phyloP scores from a whole-genome alignment of 371 early-diverging fungal genomes.

The Syncephalastrum sp. region DNA sequence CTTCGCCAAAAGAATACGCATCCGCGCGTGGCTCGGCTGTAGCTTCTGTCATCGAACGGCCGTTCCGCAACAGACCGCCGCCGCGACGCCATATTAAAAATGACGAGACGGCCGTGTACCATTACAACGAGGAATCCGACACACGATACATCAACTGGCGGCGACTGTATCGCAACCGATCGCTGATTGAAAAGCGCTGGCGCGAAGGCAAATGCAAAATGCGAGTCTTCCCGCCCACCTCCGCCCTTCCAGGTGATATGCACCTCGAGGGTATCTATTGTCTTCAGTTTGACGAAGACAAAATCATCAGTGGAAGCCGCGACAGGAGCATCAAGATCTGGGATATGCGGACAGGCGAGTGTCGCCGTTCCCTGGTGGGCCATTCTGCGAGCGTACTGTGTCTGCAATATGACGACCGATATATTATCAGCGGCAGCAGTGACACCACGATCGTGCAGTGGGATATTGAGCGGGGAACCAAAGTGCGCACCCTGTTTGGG shows the following conservation, averaged over 20 bases:
- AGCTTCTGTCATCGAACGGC: conserved; percentile 11
- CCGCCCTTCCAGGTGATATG: conserved; percentile 39
- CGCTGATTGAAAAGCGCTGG: conserved; percentile 68
- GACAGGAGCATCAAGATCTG: conserved; percentile 85
- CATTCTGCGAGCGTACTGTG: conserved; percentile 85
- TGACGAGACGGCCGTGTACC: conserved; percentile 34
- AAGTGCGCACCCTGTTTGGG: conserved; percentile 54
- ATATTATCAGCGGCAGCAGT: conserved; percentile 82
- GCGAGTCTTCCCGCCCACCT: conserved; percentile 48
- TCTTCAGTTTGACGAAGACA: conserved; percentile 73
- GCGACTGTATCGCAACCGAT: conserved; percentile 60
- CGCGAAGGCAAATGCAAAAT: conserved; percentile 55
- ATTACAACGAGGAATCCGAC: conserved; percentile 36
- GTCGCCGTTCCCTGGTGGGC: conserved; percentile 60
- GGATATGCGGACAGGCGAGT: conserved; percentile 65
- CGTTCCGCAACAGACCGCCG: conserved; percentile 27
- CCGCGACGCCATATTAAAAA: conserved; percentile 25
- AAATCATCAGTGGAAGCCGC: conserved; percentile 80
- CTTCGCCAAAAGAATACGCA: too few relatives aligned
- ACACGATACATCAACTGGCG: conserved; percentile 66
- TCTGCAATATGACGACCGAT: conserved; percentile 72
- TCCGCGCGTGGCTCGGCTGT: too few relatives aligned
- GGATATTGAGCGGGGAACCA: conserved; percentile 67
- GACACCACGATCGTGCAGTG: conserved; percentile 82
- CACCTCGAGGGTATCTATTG: conserved; percentile 94